Evolutionary conservation across 805 yeast species (phyloP), one percentile per base, ranked within the genome.

Genomic region (Candida pseudofarinosa): DNA sequence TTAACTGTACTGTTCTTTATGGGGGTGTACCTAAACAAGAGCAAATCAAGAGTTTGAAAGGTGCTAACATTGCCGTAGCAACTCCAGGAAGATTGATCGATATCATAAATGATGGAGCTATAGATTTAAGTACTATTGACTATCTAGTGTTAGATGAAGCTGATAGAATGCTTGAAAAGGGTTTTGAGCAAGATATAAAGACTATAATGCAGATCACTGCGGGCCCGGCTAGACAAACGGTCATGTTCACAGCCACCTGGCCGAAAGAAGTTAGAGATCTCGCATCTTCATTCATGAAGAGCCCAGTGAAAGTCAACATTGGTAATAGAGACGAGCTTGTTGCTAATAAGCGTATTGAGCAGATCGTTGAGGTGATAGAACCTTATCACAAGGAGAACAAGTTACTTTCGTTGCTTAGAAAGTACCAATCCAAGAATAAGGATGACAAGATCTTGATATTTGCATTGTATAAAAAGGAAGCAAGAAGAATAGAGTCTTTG

Each of bases 201-300:
- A 73, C 76, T 49, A 88, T 93, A 51, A 80, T 93, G 59, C 77
- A 83, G 37, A 69, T 73, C 44, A 75, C 88, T 13, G 71, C 77
- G 18, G 39, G 51, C 18, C 60, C 64, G 19, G 33, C 42, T 8
- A 76, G 98, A 69, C 98, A 91, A 67, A 93, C 99, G 0, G 74
- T 93, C 50, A 93, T 93, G 98, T 93, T 93, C 68, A 91, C 99
- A 7, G 99, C 99, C n/a, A 93, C 99, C 1, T 93, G 99, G 99
- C 99, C 99, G n/a, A 87, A 86, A 55, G 96, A 91, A 68, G 98
- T 93, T 30, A 83, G 98, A 59, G 95, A 88, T 50, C 75, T 93
- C 49, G 99, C 99, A 6, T 60, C 81, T 15, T 77, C 85, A 4
- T 93, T 85, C 66, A 86, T 93, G 95, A 79, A 76, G 17, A 51